These are phyloP conservation scores for Nothophoma quercina DNA, from an alignment of 2,329 filamentous ascomycete genomes.

Conservation along the genomic window DNA sequence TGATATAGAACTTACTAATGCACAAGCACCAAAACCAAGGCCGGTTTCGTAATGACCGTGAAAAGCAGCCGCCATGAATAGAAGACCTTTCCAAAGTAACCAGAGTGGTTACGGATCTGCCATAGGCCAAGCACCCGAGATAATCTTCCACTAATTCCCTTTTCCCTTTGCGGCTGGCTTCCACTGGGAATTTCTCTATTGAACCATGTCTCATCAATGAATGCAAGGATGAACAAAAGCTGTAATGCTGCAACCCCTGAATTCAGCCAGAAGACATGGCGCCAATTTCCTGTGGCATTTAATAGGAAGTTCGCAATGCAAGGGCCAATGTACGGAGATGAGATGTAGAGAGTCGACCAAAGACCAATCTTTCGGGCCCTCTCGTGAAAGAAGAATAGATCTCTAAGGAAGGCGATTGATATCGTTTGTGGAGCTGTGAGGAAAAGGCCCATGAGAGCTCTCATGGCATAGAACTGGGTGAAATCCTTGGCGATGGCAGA, in stretches of 20 bases:
- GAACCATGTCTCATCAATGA: slow-evolving; percentile 7
- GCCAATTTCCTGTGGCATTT: slow-evolving; percentile 17
- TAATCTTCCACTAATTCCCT: neutral
- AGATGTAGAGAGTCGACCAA: slow-evolving; percentile 26
- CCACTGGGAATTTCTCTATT: neutral
- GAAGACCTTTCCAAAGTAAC: neutral
- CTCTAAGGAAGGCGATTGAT: slow-evolving; percentile 34
- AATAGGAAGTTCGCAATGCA: slow-evolving; percentile 25
- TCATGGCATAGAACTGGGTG: slow-evolving; percentile 33
- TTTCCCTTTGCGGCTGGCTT: neutral
- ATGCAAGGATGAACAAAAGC: neutral
- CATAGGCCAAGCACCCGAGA: slow-evolving; percentile 7
- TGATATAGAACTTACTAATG: neutral
- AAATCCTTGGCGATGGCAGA: slow-evolving; percentile 26
- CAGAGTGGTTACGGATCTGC: slow-evolving; percentile 6
- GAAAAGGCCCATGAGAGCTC: slow-evolving; percentile 38
- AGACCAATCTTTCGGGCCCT: slow-evolving; percentile 38
- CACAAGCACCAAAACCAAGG: neutral
- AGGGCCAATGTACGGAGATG: slow-evolving; percentile 34
- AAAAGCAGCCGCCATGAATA: neutral
- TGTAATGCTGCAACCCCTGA: neutral
- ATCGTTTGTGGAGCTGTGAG: slow-evolving; percentile 31
- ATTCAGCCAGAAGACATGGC: slow-evolving; percentile 17
- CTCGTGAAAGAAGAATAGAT: slow-evolving; percentile 46
- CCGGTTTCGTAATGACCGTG: neutral